Percentiles rank a stretch among this genome's conserved stretches.
phyloP scores from a whole-genome alignment of 208 protist species.

The Trypanosoma cruzi region DNA sequence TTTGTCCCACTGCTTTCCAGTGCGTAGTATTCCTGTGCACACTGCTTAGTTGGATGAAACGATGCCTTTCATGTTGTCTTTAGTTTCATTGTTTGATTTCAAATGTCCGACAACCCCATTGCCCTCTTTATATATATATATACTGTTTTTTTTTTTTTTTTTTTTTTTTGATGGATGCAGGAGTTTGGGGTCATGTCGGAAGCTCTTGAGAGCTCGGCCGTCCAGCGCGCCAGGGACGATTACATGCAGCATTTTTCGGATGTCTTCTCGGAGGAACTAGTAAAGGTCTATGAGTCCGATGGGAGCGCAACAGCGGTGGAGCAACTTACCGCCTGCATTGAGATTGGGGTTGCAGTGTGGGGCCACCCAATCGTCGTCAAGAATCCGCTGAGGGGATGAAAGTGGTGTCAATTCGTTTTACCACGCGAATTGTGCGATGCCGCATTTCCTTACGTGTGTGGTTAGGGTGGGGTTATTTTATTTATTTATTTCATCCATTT shows the following conservation, averaged over 20 bases:
- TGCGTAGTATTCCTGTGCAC: neutral
- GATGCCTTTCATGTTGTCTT: neutral
- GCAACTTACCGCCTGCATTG: conserved; percentile 83
- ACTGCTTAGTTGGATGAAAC: neutral
- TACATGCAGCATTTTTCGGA: conserved; percentile 92
- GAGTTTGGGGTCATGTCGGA: conserved; percentile 23
- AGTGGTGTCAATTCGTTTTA: neutral
- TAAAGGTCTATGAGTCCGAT: conserved; percentile 82
- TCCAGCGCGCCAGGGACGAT: conserved; percentile 62
- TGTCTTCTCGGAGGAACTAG: conserved; percentile 78
- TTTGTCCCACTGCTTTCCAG: neutral
- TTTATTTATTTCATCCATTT: conserved; percentile 6
- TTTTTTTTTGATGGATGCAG: neutral
- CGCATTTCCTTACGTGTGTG: neutral
- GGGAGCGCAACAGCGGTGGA: conserved; percentile 74
- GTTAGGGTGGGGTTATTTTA: conserved; percentile 15
- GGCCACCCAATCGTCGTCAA: conserved; percentile 60
- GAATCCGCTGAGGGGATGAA: conserved; percentile 31
- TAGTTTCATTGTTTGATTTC: neutral
- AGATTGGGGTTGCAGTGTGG: conserved; percentile 80
- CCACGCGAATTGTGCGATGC: neutral
- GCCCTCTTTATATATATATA: too few relatives aligned
- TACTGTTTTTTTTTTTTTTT: neutral
- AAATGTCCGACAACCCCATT: neutral
- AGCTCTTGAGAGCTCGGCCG: conserved; percentile 24